Evolutionary conservation across 2,329 filamentous ascomycete species (phyloP).

Genomic region (Torrubiella hemipterigena): DNA sequence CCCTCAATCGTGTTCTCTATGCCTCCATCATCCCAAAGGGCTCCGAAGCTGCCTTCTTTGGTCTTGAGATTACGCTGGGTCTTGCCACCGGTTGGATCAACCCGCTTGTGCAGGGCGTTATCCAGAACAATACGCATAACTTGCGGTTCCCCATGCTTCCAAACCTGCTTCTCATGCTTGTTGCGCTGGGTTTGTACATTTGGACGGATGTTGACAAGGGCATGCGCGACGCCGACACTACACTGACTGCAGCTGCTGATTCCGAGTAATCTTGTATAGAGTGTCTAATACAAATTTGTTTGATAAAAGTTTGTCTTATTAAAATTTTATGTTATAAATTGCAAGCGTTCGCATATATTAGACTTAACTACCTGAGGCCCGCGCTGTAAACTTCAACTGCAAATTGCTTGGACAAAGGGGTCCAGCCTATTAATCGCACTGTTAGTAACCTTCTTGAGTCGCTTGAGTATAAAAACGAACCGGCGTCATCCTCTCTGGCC

Average conservation of each 20-base stretch:
- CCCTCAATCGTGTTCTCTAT: constrained; percentile 9
- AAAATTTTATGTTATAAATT: background rate
- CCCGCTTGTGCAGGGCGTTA: constrained; percentile 9
- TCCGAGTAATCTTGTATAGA: background rate
- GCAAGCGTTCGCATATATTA: background rate
- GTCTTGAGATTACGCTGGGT: constrained; percentile 10
- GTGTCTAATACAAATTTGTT: background rate
- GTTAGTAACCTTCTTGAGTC: too few relatives aligned
- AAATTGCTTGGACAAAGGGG: constrained; percentile 6
- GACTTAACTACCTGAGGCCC: background rate
- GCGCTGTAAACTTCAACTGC: background rate
- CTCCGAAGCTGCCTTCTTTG: constrained; percentile 10
- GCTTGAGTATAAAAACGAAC: too few relatives aligned
- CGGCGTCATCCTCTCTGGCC: too few relatives aligned
- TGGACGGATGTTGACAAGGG: constrained; percentile 10
- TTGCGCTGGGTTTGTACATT: constrained; percentile 6
- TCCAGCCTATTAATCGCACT: constrained; percentile 6
- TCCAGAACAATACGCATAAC: constrained; percentile 10
- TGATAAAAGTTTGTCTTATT: background rate
- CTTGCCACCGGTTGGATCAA: constrained; percentile 11
- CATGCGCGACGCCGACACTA: constrained; percentile 8
- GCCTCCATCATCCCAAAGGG: constrained; percentile 10
- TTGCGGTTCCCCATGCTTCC: constrained; percentile 11
- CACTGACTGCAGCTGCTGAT: constrained; percentile 1
- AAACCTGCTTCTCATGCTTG: constrained; percentile 9